Percentiles rank a stretch among this genome's conserved stretches.
Conservation (phyloP, 441 rosid species). For the Jatropha multifida region DNA sequence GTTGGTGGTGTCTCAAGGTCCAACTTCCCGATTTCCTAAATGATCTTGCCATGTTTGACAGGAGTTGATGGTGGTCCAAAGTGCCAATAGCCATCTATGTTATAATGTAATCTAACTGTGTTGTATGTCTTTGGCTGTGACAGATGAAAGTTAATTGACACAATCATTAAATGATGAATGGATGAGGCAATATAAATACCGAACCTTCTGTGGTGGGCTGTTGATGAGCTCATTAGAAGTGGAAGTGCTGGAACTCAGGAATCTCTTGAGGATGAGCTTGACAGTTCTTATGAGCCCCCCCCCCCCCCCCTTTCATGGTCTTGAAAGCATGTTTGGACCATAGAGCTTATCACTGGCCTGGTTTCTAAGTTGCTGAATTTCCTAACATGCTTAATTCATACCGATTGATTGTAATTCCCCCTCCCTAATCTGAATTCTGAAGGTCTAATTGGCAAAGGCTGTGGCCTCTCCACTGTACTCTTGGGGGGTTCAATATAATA, state of each 20-base stretch:
- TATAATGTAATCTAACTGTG: not conserved
- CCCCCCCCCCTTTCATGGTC: not conserved
- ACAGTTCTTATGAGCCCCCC: too few species aligned
- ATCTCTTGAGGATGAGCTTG: not conserved
- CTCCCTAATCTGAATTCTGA: not conserved
- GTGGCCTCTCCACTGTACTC: not conserved
- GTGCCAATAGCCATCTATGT: not conserved
- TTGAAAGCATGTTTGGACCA: not conserved
- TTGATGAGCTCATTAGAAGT: not conserved
- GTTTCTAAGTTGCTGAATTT: not conserved
- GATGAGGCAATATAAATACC: not conserved
- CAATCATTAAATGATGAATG: not conserved
- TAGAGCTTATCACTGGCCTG: not conserved
- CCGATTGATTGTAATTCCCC: not conserved
- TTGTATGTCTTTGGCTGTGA: not conserved
- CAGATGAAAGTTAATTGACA: not conserved
- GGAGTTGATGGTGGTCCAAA: not conserved
- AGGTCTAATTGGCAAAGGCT: not conserved
- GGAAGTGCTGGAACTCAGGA: not conserved
- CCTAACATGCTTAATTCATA: not conserved
- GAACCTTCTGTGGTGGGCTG: too few species aligned
- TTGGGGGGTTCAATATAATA: too few species aligned
- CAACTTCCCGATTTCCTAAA: not conserved
- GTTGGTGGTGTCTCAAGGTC: not conserved
- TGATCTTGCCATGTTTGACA: not conserved